Percentiles rank a stretch among this genome's conserved stretches.
Evolutionary conservation across 2,329 filamentous ascomycete species (phyloP).

Genomic region (Beauveria sp.): DNA sequence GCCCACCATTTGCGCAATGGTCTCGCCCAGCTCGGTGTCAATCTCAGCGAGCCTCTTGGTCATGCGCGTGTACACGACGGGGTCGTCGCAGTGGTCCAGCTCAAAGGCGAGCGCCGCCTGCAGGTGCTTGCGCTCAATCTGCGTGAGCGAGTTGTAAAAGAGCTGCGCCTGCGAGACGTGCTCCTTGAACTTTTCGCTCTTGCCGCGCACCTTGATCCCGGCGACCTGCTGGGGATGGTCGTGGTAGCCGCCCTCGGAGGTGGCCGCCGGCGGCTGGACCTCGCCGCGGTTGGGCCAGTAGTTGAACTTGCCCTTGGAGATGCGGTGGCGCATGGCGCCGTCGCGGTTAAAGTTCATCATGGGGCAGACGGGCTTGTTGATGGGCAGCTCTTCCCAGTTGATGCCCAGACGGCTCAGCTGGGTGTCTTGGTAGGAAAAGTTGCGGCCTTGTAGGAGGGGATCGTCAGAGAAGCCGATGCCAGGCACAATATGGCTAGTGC

Average conservation of each 20-base stretch:
- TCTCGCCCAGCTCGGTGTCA: conserved; percentile 59
- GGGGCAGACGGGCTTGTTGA: conserved; percentile 68
- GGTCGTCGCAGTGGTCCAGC: conserved; percentile 75
- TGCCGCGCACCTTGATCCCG: conserved; percentile 63
- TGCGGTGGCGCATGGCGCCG: conserved; percentile 63
- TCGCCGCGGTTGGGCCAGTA: conserved; percentile 56
- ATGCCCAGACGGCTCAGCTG: conserved; percentile 62
- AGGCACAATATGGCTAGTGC: conserved; percentile 70
- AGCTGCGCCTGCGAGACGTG: conserved; percentile 72
- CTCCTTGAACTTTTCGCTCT: conserved; percentile 68
- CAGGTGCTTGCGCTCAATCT: conserved; percentile 62
- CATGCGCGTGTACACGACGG: conserved; percentile 65
- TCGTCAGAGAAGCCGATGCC: conserved; percentile 73
- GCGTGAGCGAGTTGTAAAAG: conserved; percentile 71
- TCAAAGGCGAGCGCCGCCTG: conserved; percentile 68
- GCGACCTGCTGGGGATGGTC: conserved; percentile 56
- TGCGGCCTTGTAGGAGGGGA: conserved; percentile 65
- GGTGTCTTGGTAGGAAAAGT: conserved; percentile 60
- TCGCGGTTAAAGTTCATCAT: conserved; percentile 73
- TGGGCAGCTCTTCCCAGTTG: conserved; percentile 71
- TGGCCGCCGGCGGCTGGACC: conserved; percentile 55
- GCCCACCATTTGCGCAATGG: conserved; percentile 63
- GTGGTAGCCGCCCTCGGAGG: conserved; percentile 58
- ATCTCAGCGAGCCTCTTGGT: conserved; percentile 63
- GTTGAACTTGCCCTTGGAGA: conserved; percentile 60